Conservation (phyloP, 345 rosid species). For the Euphorbia peplus region DNA sequence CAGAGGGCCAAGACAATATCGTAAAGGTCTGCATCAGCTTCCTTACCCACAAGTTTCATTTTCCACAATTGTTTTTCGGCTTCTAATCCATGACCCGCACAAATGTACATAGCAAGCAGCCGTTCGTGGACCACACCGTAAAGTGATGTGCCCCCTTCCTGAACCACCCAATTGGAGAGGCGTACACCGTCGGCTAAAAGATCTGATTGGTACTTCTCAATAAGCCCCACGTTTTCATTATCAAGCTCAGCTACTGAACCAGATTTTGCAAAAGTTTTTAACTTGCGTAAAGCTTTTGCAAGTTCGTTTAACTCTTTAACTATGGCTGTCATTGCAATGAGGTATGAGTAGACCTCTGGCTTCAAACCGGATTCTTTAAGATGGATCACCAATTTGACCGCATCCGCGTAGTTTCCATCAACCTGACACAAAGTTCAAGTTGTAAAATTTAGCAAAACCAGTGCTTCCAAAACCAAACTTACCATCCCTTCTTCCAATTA, state of each 20-base stretch:
- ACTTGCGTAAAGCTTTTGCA: constrained; percentile 65
- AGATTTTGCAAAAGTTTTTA: constrained; percentile 56
- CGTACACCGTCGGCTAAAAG: constrained; percentile 59
- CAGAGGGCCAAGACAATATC: constrained; percentile 86
- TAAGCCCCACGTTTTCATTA: constrained; percentile 41
- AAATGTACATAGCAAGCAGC: constrained; percentile 87
- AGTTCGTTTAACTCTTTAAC: constrained; percentile 86
- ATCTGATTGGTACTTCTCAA: constrained; percentile 67
- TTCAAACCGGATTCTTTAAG: constrained; percentile 68
- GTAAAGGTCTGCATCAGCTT: constrained; percentile 73
- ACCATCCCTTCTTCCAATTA: too few relatives aligned
- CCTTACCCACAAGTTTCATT: constrained; percentile 80
- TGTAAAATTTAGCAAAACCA: constrained; percentile 7
- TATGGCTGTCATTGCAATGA: constrained; percentile 87
- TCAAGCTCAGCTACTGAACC: constrained; percentile 62
- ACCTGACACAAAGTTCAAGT: constrained; percentile 38
- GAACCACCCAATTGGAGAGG: constrained; percentile 67
- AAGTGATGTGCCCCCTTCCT: constrained; percentile 57
- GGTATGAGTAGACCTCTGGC: constrained; percentile 82
- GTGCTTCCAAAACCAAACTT: too few relatives aligned
- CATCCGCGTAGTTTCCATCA: constrained; percentile 75
- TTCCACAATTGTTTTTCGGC: constrained; percentile 92
- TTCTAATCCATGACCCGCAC: constrained; percentile 77
- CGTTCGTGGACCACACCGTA: constrained; percentile 71
- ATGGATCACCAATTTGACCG: constrained; percentile 58